phyloP scores from a whole-genome alignment of 2,329 filamentous ascomycete genomes.

The Pseudogymnoascus sp. region DNA sequence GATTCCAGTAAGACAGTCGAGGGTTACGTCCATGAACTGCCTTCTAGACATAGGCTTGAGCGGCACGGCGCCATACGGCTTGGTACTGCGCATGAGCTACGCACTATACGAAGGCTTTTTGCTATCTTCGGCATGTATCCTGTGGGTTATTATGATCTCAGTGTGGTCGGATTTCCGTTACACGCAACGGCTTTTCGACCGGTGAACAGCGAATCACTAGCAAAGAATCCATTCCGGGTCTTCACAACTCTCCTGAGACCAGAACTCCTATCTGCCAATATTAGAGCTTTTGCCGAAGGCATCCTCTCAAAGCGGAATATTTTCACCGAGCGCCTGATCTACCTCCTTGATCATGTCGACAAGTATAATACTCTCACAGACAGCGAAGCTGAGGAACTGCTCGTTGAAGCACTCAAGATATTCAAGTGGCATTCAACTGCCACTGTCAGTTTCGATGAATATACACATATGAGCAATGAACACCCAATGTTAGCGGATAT shows the following conservation, averaged over 20 bases:
- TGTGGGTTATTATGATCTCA: conserved; percentile 46
- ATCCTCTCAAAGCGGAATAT: conserved; percentile 34
- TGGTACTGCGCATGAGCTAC: conserved; percentile 38
- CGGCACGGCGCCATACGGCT: conserved; percentile 43
- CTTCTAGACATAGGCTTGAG: conserved; percentile 27
- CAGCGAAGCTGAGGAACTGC: conserved; percentile 31
- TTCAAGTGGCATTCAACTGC: conserved; percentile 42
- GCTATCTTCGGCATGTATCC: conserved; percentile 40
- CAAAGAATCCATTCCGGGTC: conserved; percentile 38
- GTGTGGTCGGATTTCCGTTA: conserved; percentile 40
- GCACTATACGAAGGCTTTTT: conserved; percentile 38
- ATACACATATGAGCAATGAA: conserved; percentile 34
- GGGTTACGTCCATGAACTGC: conserved; percentile 19
- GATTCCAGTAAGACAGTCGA: not conserved
- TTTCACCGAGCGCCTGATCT: conserved; percentile 34
- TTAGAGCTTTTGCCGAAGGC: conserved; percentile 28
- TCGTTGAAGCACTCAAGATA: conserved; percentile 37
- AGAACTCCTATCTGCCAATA: conserved; percentile 32
- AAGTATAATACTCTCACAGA: conserved; percentile 24
- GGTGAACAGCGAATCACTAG: conserved; percentile 27
- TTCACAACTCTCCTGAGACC: conserved; percentile 36
- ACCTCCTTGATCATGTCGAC: conserved; percentile 33
- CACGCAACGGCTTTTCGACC: conserved; percentile 47
- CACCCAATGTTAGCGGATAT: conserved; percentile 44
- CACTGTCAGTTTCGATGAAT: conserved; percentile 35